Evolutionary conservation across 495 filamentous ascomycete species (phyloP).

Genomic region (Penicillium steckii): DNA sequence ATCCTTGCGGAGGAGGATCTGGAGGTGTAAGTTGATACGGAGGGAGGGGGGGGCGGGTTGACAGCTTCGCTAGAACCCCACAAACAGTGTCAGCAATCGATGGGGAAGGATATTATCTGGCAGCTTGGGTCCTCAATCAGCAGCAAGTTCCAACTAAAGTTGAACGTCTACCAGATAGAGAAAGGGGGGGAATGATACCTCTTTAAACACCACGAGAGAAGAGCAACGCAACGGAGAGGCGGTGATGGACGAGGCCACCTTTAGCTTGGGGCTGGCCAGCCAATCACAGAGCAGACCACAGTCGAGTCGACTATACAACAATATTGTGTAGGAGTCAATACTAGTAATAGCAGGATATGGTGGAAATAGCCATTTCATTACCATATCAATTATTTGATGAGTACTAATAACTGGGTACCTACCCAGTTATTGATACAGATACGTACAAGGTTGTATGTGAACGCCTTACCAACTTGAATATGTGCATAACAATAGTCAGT

Average conservation of each 20-base stretch:
- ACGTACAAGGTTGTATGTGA: no score
- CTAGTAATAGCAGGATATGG: no score
- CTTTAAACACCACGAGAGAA: constrained; percentile 12
- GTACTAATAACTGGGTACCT: no score
- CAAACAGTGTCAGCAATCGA: constrained; percentile 21
- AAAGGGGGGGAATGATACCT: constrained; percentile 2
- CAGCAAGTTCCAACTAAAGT: neutral
- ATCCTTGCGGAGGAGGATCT: constrained; percentile 2
- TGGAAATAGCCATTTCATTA: no score
- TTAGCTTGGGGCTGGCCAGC: constrained; percentile 33
- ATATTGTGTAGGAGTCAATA: no score
- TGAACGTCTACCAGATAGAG: neutral
- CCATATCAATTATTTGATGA: no score
- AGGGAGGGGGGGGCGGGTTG: constrained; percentile 17
- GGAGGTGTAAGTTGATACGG: constrained; percentile 13
- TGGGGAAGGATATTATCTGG: neutral
- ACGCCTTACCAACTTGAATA: no score
- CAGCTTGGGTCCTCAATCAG: neutral
- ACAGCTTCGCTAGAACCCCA: constrained; percentile 33
- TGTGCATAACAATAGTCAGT: no score
- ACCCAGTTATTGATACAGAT: no score
- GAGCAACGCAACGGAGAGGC: constrained; percentile 21
- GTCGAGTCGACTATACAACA: no score
- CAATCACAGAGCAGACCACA: constrained; percentile 41
- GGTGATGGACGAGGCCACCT: constrained; percentile 45